A percentile compares a stretch with the other conserved stretches of the same genome.
phyloP scores from a whole-genome alignment of 2,329 filamentous ascomycete genomes.

The Aulographum hederae region DNA sequence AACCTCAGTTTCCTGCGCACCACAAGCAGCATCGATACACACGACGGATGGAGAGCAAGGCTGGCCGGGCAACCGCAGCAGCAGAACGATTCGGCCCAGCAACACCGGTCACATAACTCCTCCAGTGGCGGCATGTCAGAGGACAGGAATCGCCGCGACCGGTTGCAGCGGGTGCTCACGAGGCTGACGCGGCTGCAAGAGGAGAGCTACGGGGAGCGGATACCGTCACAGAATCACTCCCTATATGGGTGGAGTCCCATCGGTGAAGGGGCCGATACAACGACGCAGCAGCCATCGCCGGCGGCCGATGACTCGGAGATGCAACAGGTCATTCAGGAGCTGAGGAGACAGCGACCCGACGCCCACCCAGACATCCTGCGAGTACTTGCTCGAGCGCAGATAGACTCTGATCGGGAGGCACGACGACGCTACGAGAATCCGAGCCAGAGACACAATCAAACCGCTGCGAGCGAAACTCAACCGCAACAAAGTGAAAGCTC shows the following conservation, averaged over 20 bases:
- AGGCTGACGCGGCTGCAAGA: conserved; percentile 25
- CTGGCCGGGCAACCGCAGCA: conserved; percentile 7
- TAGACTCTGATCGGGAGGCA: too few relatives aligned
- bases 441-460: not conserved
- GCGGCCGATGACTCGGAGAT: conserved; percentile 18
- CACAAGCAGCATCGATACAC: conserved; percentile 15
- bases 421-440: too few relatives aligned
- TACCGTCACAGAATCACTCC: conserved; percentile 32
- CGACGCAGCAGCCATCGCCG: conserved; percentile 6
- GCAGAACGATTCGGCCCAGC: conserved; percentile 8
- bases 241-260: conserved; percentile 39
- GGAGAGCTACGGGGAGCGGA: conserved; percentile 32
- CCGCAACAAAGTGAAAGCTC: conserved; percentile 7
- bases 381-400: conserved; percentile 17
- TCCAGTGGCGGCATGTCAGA: conserved; percentile 9
- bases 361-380: conserved; percentile 20
- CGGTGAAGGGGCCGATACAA: conserved; percentile 1
- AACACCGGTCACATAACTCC: conserved; percentile 3
- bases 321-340: conserved; percentile 20
- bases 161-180: conserved; percentile 26
- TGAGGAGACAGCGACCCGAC: conserved; percentile 19
- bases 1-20: conserved; percentile 33
- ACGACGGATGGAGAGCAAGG: conserved; percentile 14
- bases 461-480: not conserved
- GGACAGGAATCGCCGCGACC: conserved; percentile 20